Percentiles rank a stretch among this genome's conserved stretches.
These are phyloP conservation scores for Pleurotus tuber-regium DNA, from an alignment of 768 basidiomycete genomes.

Conservation along the genomic window DNA sequence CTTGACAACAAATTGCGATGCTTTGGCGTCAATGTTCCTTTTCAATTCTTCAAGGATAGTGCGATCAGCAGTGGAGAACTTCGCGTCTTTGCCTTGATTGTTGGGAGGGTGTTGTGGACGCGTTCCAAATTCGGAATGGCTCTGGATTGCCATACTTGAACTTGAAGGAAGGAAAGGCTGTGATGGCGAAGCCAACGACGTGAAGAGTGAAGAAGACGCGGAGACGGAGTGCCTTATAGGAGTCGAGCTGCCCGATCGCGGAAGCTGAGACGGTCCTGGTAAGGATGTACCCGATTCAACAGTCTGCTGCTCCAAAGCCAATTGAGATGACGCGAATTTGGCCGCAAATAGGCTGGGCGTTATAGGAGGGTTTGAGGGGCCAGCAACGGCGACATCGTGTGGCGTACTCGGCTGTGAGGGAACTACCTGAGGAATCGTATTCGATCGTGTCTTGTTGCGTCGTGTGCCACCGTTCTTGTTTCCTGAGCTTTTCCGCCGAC, in stretches of 20 bases:
- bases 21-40: conserved; percentile 48
- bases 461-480: not conserved
- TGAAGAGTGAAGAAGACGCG: not conserved
- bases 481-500: conserved; percentile 5
- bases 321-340: no score
- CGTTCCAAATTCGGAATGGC: not conserved
- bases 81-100: conserved; percentile 18
- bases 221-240: not conserved
- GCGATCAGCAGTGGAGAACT: conserved; percentile 62
- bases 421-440: conserved; percentile 3
- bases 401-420: not conserved
- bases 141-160: not conserved
- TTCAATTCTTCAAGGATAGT: conserved; percentile 58
- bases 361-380: not conserved
- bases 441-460: conserved; percentile 1
- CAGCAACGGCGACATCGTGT: not conserved
- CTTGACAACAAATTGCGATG: conserved; percentile 55
- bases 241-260: not conserved
- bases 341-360: no score
- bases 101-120: not conserved
- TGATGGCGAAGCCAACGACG: not conserved
- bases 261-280: not conserved
- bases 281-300: not conserved
- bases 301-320: not conserved
- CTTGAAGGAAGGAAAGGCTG: not conserved